phyloP scores from a whole-genome alignment of 345 rosid species.

The Corymbia maculata region DNA sequence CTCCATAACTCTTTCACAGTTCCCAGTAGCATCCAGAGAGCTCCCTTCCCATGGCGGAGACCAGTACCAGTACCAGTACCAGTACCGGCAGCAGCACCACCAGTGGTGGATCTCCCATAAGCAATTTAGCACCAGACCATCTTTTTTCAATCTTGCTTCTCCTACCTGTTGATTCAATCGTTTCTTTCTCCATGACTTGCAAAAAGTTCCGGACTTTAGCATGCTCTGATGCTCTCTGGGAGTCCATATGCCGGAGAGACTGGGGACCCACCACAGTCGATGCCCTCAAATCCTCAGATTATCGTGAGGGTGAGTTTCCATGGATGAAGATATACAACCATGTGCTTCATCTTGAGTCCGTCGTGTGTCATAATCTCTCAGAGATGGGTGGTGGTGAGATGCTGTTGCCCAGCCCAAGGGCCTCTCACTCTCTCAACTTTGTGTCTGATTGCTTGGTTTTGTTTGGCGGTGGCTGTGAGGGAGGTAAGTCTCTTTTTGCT shows the following conservation, averaged over 20 bases:
- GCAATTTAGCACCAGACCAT: not conserved
- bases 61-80: slow-evolving; percentile 6
- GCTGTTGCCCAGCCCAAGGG: slow-evolving; percentile 57
- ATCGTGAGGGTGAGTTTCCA: slow-evolving; percentile 11
- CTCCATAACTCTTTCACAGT: not conserved
- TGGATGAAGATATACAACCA: slow-evolving; percentile 68
- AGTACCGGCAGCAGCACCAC: not conserved
- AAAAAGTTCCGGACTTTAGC: slow-evolving; percentile 49
- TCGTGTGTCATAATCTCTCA: slow-evolving; percentile 43
- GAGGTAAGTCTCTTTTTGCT: slow-evolving; percentile 43
- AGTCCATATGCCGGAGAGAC: slow-evolving; percentile 59
- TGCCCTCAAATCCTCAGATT: slow-evolving; percentile 38
- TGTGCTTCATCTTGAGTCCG: slow-evolving; percentile 47
- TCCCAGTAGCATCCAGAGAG: not conserved
- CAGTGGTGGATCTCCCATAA: not conserved
- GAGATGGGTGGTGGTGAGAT: slow-evolving; percentile 22
- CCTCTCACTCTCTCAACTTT: slow-evolving; percentile 92
- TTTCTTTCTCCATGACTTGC: slow-evolving; percentile 65
- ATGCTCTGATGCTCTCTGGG: slow-evolving; percentile 64
- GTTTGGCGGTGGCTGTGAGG: slow-evolving; percentile 95
- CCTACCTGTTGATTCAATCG: slow-evolving; percentile 66
- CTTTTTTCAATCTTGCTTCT: slow-evolving; percentile 40
- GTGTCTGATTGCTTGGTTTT: slow-evolving; percentile 76
- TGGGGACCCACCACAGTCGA: slow-evolving; percentile 58
- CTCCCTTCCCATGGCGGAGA: slow-evolving; percentile 21